phyloP scores from a whole-genome alignment of 208 protist genomes.

The Herpetomonas samuelpessoai region DNA sequence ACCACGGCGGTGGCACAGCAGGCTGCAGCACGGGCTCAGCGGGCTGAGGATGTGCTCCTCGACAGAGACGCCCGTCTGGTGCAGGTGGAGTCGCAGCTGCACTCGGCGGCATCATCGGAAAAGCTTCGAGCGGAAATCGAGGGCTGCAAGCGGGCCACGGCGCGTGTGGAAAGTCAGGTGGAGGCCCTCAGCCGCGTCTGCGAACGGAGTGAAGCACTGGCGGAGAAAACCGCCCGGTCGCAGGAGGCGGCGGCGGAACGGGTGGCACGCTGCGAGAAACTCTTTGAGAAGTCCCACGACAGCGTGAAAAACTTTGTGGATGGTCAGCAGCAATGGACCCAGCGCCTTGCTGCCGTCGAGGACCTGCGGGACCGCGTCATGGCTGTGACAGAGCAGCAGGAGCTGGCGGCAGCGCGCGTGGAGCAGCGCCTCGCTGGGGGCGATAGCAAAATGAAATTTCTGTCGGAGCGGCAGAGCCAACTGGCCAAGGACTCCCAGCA shows the following conservation, averaged over 20 bases:
- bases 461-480: conserved; percentile 44
- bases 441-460: conserved; percentile 28
- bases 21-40: conserved; percentile 44
- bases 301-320: conserved; percentile 1
- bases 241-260: conserved; percentile 24
- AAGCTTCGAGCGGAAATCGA: conserved; percentile 63
- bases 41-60: conserved; percentile 48
- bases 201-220: conserved; percentile 42
- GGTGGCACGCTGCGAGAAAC: conserved; percentile 17
- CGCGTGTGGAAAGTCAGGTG: conserved; percentile 60
- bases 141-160: conserved; percentile 44
- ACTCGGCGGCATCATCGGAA: conserved; percentile 44
- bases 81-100: conserved; percentile 58
- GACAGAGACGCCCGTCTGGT: conserved; percentile 63
- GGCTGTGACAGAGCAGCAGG: conserved; percentile 17
- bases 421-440: conserved; percentile 38
- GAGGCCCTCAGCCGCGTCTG: conserved; percentile 44
- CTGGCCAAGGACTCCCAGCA: conserved; percentile 19
- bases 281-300: neutral
- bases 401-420: conserved; percentile 12
- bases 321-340: neutral
- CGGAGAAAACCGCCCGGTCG: conserved; percentile 26
- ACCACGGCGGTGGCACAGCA: conserved; percentile 29
- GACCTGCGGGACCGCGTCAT: conserved; percentile 11
- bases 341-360: conserved; percentile 17